These are phyloP conservation scores for Selenicereus undatus DNA, from an alignment of 148 eudicot genomes.

Conservation along the genomic window DNA sequence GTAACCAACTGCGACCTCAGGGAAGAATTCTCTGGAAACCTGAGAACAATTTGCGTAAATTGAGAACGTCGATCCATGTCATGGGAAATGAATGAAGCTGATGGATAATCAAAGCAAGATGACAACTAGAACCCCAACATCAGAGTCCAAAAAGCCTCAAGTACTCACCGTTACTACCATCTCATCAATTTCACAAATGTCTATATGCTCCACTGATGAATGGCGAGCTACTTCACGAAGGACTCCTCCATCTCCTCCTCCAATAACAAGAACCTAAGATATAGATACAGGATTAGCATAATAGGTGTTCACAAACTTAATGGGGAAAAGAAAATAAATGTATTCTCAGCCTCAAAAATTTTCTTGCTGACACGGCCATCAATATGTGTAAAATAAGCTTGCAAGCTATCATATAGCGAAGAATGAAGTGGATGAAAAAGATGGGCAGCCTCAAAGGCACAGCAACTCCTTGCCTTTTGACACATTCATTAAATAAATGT, in stretches of 20 bases:
- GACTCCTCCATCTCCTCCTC: slow-evolving; percentile 99
- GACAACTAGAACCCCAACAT: neutral
- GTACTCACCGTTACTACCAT: slow-evolving; percentile 88
- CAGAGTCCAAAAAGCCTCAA: neutral
- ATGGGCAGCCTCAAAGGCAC: too few species aligned
- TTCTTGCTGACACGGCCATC: neutral
- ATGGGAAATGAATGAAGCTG: neutral
- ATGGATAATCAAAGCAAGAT: neutral
- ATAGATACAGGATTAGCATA: slow-evolving; percentile 16
- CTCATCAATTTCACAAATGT: slow-evolving; percentile 96
- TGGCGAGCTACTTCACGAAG: slow-evolving; percentile 92
- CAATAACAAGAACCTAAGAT: slow-evolving; percentile 86
- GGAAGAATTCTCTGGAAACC: slow-evolving; percentile 80
- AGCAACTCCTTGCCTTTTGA: neutral
- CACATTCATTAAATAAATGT: too few species aligned
- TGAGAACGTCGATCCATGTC: neutral
- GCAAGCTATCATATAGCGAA: neutral
- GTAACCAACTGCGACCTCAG: slow-evolving; percentile 75
- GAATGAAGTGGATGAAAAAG: too few species aligned
- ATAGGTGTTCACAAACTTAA: neutral
- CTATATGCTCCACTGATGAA: slow-evolving; percentile 79
- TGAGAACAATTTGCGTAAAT: slow-evolving; percentile 16
- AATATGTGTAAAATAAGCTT: neutral
- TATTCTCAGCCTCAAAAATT: neutral
- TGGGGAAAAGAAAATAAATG: neutral